These are phyloP conservation scores for Lippia alba DNA, from an alignment of 305 asterid genomes.

Conservation along the genomic window DNA sequence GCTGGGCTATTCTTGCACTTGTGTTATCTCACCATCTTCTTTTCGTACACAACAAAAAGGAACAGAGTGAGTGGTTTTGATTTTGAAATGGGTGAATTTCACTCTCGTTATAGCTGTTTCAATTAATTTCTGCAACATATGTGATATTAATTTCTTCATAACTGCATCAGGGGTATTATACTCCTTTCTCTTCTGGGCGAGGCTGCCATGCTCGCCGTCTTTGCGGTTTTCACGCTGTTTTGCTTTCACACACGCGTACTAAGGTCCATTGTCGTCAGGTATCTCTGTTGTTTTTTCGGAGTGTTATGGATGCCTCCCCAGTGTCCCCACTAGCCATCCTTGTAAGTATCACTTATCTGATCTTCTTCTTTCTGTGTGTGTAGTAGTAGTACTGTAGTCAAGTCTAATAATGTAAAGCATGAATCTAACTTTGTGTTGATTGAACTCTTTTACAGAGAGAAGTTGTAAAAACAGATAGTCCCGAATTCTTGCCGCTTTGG, in stretches of 20 bases:
- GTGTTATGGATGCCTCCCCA: slow-evolving; percentile 72
- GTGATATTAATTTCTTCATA: not conserved
- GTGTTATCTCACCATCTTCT: slow-evolving; percentile 53
- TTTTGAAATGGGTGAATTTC: not conserved
- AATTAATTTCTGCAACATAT: not conserved
- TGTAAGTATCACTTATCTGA: slow-evolving; percentile 42
- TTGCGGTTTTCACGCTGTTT: slow-evolving; percentile 42
- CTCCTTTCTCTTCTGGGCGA: slow-evolving; percentile 35
- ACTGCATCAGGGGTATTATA: slow-evolving; percentile 42
- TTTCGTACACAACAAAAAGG: slow-evolving; percentile 40
- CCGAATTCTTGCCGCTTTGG: slow-evolving; percentile 63
- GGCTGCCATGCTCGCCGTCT: slow-evolving; percentile 17
- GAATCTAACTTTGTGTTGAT: not conserved
- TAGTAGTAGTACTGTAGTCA: too few species aligned
- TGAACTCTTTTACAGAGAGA: slow-evolving; percentile 38
- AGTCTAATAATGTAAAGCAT: not conserved
- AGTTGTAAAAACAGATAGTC: slow-evolving; percentile 54
- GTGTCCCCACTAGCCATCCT: slow-evolving; percentile 69
- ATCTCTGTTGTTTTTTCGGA: slow-evolving; percentile 57
- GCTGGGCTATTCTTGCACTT: slow-evolving; percentile 56
- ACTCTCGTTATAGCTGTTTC: too few species aligned
- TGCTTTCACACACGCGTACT: slow-evolving; percentile 39
- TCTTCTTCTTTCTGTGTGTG: not conserved
- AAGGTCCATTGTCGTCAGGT: slow-evolving; percentile 65
- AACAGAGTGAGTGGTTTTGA: slow-evolving; percentile 42